Evolutionary conservation across 2,329 filamentous ascomycete genomes (phyloP), one percentile per base, ranked within the genome.

Genomic region (Cladobotryum protrusum): DNA sequence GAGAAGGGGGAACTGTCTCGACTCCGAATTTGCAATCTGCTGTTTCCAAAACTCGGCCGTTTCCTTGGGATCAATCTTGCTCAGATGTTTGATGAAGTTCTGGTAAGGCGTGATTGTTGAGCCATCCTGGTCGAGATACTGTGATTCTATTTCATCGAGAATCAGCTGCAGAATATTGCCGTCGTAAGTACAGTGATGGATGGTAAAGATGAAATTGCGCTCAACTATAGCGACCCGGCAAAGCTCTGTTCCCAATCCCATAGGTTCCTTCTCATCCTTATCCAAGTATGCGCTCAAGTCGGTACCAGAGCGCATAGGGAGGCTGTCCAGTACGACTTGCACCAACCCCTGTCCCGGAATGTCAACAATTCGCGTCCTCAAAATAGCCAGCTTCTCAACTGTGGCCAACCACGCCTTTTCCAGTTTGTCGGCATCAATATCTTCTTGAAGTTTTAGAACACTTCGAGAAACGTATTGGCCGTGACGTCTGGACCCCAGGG

Each of bases 111-210:
- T 46, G 13, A 42, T 37, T 7, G 24, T 13, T 9, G 33, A 9
- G 14, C 35, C 35, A 20, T 35, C 11, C 11, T 47, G 13, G 6
- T 43, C 48, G 19, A 4, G 29, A 24, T 50, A 50, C 29, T 41
- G 36, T 4, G 43, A 41, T 33, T 46, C 36, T 13, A 47, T 18
- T 13, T 41, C 43, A 36, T 50, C 48, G 1, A 50, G 17, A 15
- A 47, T 47, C 43, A 50, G 33, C 32, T 46, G 32, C 18, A 50
- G 5, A 29, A 43, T 41, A 11, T 34, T 20, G 9, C 48, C 48
- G 19, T 50, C 48, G 35, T 50, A 50, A 14, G 39, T 34, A 15
- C 35, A 40, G 37, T 50, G 48, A 47, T 50, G 48, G 5, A 50
- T 42, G 12, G 48, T 50, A 13, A 50, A 47, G 12, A 50, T 42